Conservation (phyloP, 2,329 filamentous ascomycete species). For the Monosporascus ibericus region DNA sequence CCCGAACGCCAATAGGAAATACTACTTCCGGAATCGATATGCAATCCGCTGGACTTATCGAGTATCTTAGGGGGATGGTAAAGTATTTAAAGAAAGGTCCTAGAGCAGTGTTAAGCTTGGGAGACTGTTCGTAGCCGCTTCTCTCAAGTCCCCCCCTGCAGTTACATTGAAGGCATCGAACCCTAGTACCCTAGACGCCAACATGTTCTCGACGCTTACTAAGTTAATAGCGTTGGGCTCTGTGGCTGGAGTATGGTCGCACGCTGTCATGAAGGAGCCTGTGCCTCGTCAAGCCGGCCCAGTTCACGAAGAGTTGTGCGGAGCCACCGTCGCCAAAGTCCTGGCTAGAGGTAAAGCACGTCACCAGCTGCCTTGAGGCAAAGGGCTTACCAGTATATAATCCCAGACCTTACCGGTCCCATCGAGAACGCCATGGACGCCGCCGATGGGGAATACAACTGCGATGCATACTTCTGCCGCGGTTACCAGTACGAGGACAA, state of each 20-base stretch:
- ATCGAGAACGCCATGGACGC: slow-evolving; percentile 21
- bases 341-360: slow-evolving; percentile 12
- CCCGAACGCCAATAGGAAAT: not conserved
- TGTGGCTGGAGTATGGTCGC: not conserved
- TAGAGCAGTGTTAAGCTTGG: too few relatives aligned
- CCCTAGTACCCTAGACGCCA: too few relatives aligned
- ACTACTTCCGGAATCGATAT: not conserved
- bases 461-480: slow-evolving; percentile 23
- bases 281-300: slow-evolving; percentile 8
- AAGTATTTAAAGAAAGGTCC: too few relatives aligned
- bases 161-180: too few relatives aligned
- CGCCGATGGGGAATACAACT: slow-evolving; percentile 17
- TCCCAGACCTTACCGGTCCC: slow-evolving; percentile 18
- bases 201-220: not conserved
- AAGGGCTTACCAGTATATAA: not conserved
- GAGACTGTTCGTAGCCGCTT: too few relatives aligned
- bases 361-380: not conserved
- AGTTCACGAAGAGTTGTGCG: slow-evolving; percentile 17
- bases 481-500: slow-evolving; percentile 28
- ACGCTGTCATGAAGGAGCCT: not conserved
- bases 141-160: too few relatives aligned
- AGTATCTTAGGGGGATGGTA: too few relatives aligned
- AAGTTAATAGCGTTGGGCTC: not conserved
- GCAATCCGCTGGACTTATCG: too few relatives aligned
- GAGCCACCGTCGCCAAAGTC: slow-evolving; percentile 11